These are phyloP conservation scores for Hibiscus tridactylites DNA, from an alignment of 345 rosid species.

Conservation along the genomic window DNA sequence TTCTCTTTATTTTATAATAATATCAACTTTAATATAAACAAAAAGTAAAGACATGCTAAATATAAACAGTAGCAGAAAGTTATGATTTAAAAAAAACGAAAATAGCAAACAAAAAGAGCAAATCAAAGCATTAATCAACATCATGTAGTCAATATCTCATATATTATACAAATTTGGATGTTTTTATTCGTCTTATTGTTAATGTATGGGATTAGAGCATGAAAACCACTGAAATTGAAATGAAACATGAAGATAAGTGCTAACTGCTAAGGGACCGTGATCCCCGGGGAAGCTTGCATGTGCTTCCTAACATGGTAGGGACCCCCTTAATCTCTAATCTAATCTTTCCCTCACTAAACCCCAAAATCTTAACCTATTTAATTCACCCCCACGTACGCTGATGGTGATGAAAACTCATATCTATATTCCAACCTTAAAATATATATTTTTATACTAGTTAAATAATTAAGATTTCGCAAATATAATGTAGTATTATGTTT, in stretches of 20 bases:
- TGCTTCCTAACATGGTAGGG: conserved; percentile 50
- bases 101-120: neutral
- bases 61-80: neutral
- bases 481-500: neutral
- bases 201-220: neutral
- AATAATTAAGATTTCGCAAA: neutral
- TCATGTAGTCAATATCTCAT: neutral
- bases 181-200: neutral
- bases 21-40: neutral
- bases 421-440: neutral
- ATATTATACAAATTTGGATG: neutral
- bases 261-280: conserved; percentile 22
- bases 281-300: conserved; percentile 40
- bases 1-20: too few species aligned
- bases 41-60: neutral
- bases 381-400: neutral
- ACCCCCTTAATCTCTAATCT: conserved; percentile 14
- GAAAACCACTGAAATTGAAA: neutral
- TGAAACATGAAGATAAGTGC: conserved; percentile 21
- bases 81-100: neutral
- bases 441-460: neutral
- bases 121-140: neutral
- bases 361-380: neutral
- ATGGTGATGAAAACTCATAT: neutral
- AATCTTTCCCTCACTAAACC: neutral